phyloP scores from a whole-genome alignment of 371 early-diverging fungal genomes.

The Polyrhizophydium stewartii region DNA sequence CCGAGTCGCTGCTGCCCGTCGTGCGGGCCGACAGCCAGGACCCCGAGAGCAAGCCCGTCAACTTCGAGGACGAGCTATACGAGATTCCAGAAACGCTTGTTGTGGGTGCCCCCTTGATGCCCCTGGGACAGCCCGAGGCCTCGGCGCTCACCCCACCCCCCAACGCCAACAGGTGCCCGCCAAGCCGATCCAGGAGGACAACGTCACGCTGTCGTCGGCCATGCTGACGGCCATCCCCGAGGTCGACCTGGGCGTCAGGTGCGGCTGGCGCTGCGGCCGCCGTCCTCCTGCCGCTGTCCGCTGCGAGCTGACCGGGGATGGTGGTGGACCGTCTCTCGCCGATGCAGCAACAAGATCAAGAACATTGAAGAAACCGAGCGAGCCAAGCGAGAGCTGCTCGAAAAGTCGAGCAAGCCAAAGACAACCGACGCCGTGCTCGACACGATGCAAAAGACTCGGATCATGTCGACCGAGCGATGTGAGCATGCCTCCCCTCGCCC shows the following conservation, averaged over 20 bases:
- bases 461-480: slow-evolving; percentile 27
- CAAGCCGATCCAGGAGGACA: slow-evolving; percentile 74
- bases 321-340: no score
- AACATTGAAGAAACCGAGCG: slow-evolving; percentile 84
- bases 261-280: no score
- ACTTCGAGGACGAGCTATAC: slow-evolving; percentile 61
- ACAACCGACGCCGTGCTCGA: background rate
- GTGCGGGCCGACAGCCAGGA: slow-evolving; percentile 36
- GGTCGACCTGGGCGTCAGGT: slow-evolving; percentile 86
- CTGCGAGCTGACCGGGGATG: no score
- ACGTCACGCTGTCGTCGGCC: slow-evolving; percentile 77
- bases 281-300: background rate
- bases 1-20: slow-evolving; percentile 13
- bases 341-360: slow-evolving; percentile 57
- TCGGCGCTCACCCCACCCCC: background rate
- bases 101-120: background rate
- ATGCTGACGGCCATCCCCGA: slow-evolving; percentile 94
- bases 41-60: slow-evolving; percentile 18
- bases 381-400: slow-evolving; percentile 63
- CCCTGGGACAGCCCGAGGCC: background rate
- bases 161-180: background rate
- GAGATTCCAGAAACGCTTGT: slow-evolving; percentile 56
- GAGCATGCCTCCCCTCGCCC: background rate
- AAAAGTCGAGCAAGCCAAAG: slow-evolving; percentile 31
- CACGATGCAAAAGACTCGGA: background rate